Evolutionary conservation across 2,329 filamentous ascomycete genomes (phyloP).

Genomic region (Mollisia scopiformis): DNA sequence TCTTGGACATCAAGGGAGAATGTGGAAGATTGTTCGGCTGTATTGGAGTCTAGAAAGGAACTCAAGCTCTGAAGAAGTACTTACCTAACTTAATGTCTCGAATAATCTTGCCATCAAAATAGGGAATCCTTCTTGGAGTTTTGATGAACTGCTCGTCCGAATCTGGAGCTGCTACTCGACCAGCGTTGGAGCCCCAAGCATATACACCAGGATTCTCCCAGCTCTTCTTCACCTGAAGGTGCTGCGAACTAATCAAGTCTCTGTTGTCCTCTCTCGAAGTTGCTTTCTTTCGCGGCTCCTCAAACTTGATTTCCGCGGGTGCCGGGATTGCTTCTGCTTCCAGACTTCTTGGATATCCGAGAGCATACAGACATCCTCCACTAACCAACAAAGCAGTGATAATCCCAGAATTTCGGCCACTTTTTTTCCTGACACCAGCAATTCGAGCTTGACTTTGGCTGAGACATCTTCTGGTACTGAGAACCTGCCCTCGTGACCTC

Average conservation of each 20-base stretch:
- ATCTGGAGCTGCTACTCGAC: slow-evolving; percentile 82
- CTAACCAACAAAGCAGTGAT: slow-evolving; percentile 28
- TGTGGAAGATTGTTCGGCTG: too few species aligned
- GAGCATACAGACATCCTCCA: slow-evolving; percentile 29
- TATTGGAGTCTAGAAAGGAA: too few species aligned
- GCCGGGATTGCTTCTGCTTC: slow-evolving; percentile 34
- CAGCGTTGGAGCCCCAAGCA: slow-evolving; percentile 87
- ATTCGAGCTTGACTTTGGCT: slow-evolving; percentile 16
- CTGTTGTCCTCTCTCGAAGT: slow-evolving; percentile 71
- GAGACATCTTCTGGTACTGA: slow-evolving; percentile 27
- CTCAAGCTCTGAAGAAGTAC: too few species aligned
- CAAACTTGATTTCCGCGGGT: slow-evolving; percentile 64
- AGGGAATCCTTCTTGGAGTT: slow-evolving; percentile 74
- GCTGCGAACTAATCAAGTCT: slow-evolving; percentile 80
- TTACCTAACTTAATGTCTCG: slow-evolving; percentile 87
- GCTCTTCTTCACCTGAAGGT: slow-evolving; percentile 84
- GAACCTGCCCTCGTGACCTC: slow-evolving; percentile 7
- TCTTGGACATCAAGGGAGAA: too few species aligned
- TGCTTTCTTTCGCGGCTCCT: slow-evolving; percentile 62
- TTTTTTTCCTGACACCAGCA: slow-evolving; percentile 18
- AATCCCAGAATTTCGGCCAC: slow-evolving; percentile 19
- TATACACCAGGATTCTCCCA: slow-evolving; percentile 86
- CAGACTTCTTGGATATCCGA: slow-evolving; percentile 27
- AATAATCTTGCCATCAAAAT: slow-evolving; percentile 83
- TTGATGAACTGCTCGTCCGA: slow-evolving; percentile 80